phyloP scores from a whole-genome alignment of 2,329 filamentous ascomycete species.

The Botrytis fragariae region DNA sequence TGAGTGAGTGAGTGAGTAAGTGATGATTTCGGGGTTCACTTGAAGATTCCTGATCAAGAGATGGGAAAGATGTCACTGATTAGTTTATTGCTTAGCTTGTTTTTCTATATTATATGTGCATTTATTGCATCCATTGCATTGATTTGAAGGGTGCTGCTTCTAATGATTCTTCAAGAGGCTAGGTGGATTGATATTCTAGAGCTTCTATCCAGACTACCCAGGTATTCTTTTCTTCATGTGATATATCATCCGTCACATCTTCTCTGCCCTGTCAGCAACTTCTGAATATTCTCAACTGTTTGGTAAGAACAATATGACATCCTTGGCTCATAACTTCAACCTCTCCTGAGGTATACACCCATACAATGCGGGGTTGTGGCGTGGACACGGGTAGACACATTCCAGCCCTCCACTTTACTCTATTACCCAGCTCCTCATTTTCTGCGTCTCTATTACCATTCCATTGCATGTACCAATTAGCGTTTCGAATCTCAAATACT shows the following conservation, averaged over 20 bases:
- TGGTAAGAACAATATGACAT: background rate
- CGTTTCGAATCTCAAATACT: background rate
- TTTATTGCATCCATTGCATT: background rate
- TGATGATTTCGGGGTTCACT: background rate
- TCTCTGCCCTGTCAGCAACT: background rate
- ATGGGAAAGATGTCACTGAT: background rate
- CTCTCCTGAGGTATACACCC: background rate
- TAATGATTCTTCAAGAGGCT: background rate
- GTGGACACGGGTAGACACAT: constrained; percentile 2
- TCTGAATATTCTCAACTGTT: background rate
- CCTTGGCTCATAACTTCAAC: background rate
- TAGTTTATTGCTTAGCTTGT: background rate
- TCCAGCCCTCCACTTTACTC: background rate
- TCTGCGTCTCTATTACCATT: background rate
- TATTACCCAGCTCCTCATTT: background rate
- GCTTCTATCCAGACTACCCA: background rate
- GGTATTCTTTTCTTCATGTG: background rate
- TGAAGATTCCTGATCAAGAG: background rate
- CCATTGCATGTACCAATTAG: background rate
- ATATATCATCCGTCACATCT: background rate
- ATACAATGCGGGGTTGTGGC: constrained; percentile 2
- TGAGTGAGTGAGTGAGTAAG: background rate
- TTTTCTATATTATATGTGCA: background rate
- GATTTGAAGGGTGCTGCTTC: background rate
- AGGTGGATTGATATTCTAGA: background rate